Conservation (phyloP, 1,284 basidiomycete genomes). For the Puccinia sorghi region DNA sequence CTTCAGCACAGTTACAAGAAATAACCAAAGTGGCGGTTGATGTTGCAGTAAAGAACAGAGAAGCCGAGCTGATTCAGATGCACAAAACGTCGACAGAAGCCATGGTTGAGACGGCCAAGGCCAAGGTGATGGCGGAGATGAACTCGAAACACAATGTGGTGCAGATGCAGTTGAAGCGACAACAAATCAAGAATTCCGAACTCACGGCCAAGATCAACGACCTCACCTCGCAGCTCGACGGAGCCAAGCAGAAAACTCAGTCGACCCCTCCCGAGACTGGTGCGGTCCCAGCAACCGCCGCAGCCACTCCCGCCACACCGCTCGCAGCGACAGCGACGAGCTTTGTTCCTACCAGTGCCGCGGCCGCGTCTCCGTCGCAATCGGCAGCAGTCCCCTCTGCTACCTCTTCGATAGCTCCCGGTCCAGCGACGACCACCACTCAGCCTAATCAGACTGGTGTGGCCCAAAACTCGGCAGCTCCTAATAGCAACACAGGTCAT, state of each 20-base stretch:
- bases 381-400: background rate
- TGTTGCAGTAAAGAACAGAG: slow-evolving; percentile 26
- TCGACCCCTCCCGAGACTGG: background rate
- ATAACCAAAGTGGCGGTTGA: slow-evolving; percentile 38
- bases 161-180: slow-evolving; percentile 42
- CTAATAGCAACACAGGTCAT: background rate
- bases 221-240: slow-evolving; percentile 10
- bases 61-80: slow-evolving; percentile 26
- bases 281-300: background rate
- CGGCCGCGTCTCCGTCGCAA: background rate
- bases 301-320: slow-evolving; percentile 1
- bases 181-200: slow-evolving; percentile 20
- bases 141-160: slow-evolving; percentile 33
- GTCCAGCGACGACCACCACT: background rate
- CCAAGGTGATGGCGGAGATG: slow-evolving; percentile 27
- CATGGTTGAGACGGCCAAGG: slow-evolving; percentile 18
- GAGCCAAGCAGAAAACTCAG: slow-evolving; percentile 1
- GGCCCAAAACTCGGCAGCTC: background rate
- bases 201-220: slow-evolving; percentile 27
- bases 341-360: background rate
- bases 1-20: slow-evolving; percentile 31
- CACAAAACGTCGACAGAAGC: slow-evolving; percentile 22
- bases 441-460: slow-evolving; percentile 10
- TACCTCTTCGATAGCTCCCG: background rate
- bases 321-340: slow-evolving; percentile 8